Percentiles rank a stretch among this genome's conserved stretches.
These are phyloP conservation scores for Trichosporon faecale DNA, from an alignment of 1,284 basidiomycete species.

Conservation along the genomic window DNA sequence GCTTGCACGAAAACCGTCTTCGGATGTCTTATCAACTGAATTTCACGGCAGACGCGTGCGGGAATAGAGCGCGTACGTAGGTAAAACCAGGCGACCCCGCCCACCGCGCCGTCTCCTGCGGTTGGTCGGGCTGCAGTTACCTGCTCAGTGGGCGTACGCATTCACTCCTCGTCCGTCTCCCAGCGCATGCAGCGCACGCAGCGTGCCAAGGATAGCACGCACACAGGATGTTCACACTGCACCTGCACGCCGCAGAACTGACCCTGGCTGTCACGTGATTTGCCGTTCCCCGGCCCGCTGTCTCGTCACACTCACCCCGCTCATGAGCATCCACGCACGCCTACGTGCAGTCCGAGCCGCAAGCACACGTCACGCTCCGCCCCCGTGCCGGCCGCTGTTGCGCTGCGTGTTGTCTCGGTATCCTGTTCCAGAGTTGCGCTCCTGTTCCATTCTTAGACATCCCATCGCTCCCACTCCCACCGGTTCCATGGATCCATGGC, in stretches of 20 bases:
- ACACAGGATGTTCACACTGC: background rate
- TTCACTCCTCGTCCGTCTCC: background rate
- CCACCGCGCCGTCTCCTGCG: background rate
- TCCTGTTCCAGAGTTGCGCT: background rate
- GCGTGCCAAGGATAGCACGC: background rate
- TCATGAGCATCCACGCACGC: background rate
- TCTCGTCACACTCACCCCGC: background rate
- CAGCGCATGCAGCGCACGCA: background rate
- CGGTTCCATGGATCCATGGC: background rate
- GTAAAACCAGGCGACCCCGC: background rate
- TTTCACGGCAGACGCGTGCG: background rate
- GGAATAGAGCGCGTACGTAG: constrained; percentile 2
- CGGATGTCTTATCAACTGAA: background rate
- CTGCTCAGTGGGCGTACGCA: background rate
- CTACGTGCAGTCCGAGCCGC: background rate
- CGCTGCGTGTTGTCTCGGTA: background rate
- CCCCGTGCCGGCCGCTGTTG: background rate
- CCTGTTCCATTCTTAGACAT: background rate
- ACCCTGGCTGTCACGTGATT: background rate
- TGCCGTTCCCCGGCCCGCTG: background rate
- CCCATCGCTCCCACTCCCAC: background rate
- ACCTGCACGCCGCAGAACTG: background rate
- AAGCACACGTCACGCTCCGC: background rate
- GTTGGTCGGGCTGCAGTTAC: background rate
- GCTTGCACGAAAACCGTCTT: background rate